Evolutionary conservation across 1,139 yeast species (phyloP).

Genomic region (Candida buenavistaensis): DNA sequence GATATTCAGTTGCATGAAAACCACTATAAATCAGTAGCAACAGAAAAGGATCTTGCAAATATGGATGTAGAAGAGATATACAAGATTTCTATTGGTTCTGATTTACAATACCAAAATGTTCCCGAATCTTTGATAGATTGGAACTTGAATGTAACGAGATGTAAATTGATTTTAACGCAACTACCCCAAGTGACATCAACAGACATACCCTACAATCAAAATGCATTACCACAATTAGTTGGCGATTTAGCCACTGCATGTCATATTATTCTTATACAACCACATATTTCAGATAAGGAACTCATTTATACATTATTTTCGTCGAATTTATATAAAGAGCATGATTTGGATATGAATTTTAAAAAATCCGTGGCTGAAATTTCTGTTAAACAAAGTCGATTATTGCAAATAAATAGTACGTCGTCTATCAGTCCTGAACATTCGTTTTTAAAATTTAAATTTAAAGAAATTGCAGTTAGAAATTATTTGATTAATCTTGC

Average conservation of each 20-base stretch:
- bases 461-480: slow-evolving; percentile 48
- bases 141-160: slow-evolving; percentile 49
- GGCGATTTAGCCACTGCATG: slow-evolving; percentile 47
- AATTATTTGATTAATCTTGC: slow-evolving; percentile 53
- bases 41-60: slow-evolving; percentile 2
- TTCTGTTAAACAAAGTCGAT: slow-evolving; percentile 50
- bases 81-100: slow-evolving; percentile 44
- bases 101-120: slow-evolving; percentile 39
- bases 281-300: slow-evolving; percentile 45
- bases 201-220: slow-evolving; percentile 33
- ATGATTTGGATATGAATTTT: slow-evolving; percentile 44
- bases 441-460: slow-evolving; percentile 36
- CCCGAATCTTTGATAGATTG: slow-evolving; percentile 47
- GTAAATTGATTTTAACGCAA: slow-evolving; percentile 40
- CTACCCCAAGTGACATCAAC: slow-evolving; percentile 41
- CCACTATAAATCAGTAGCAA: slow-evolving; percentile 17
- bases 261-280: slow-evolving; percentile 42
- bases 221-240: slow-evolving; percentile 40
- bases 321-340: slow-evolving; percentile 49
- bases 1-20: slow-evolving; percentile 45
- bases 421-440: slow-evolving; percentile 24
- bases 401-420: slow-evolving; percentile 36
- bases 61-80: slow-evolving; percentile 24
- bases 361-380: slow-evolving; percentile 53
- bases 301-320: slow-evolving; percentile 42